A percentile compares a stretch with the other conserved stretches of the same genome.
Conservation (phyloP, 129 eudicot species). For the Lonicera japonica region DNA sequence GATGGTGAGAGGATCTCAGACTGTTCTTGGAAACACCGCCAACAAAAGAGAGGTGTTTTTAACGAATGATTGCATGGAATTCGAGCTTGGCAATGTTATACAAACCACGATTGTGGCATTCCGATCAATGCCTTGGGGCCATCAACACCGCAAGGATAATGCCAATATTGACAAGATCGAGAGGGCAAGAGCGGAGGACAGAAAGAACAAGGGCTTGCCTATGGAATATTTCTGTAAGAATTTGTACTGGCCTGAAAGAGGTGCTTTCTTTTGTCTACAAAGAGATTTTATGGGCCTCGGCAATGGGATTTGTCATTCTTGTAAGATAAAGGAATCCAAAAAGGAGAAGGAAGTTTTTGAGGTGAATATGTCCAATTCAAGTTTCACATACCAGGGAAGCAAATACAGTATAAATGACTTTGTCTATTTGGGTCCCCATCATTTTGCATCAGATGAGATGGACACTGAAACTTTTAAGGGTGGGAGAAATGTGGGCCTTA, state of each 20-base stretch:
- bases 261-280: conserved; percentile 72
- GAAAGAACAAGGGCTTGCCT: conserved; percentile 58
- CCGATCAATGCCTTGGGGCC: conserved; percentile 67
- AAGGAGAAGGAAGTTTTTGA: conserved; percentile 30
- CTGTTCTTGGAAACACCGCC: conserved; percentile 77
- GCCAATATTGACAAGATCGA: conserved; percentile 54
- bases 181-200: conserved; percentile 71
- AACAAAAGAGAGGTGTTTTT: conserved; percentile 81
- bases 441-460: conserved; percentile 47
- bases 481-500: conserved; percentile 90
- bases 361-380: conserved; percentile 33
- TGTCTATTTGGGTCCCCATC: conserved; percentile 60
- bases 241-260: conserved; percentile 72
- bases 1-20: conserved; percentile 64
- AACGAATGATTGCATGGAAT: conserved; percentile 62
- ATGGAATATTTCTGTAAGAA: conserved; percentile 71
- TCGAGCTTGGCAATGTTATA: conserved; percentile 52
- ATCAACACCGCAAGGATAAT: conserved; percentile 64
- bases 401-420: conserved; percentile 68
- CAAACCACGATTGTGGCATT: conserved; percentile 41
- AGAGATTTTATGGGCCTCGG: conserved; percentile 61
- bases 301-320: conserved; percentile 60
- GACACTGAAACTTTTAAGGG: conserved; percentile 44
- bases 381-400: conserved; percentile 49
- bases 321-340: conserved; percentile 38